These are phyloP conservation scores for Crucibulum laeve DNA, from an alignment of 768 basidiomycete genomes.

Conservation along the genomic window DNA sequence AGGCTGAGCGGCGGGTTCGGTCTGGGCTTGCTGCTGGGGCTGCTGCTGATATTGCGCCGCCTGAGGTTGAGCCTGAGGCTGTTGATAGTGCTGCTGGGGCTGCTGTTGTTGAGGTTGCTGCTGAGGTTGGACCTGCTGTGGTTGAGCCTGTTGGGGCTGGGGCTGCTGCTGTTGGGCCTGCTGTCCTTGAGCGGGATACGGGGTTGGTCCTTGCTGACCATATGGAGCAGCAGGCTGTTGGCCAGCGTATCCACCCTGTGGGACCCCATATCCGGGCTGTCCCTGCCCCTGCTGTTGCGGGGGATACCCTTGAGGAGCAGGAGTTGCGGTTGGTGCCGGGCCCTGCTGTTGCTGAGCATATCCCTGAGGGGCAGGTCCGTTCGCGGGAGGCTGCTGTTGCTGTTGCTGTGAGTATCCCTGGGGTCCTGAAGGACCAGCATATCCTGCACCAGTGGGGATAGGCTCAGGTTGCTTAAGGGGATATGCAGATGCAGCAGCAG, in stretches of 20 bases:
- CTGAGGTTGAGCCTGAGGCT: constrained; percentile 13
- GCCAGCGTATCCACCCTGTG: constrained; percentile 23
- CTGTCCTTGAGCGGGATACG: constrained; percentile 28
- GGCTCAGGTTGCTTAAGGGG: background rate
- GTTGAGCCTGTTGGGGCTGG: constrained; percentile 3
- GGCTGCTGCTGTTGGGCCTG: constrained; percentile 12
- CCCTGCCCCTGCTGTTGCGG: constrained; percentile 17
- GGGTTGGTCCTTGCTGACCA: constrained; percentile 33
- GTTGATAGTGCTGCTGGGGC: constrained; percentile 10
- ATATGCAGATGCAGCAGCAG: constrained; percentile 8
- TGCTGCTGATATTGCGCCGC: constrained; percentile 13
- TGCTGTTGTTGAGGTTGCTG: constrained; percentile 3
- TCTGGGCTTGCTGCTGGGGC: constrained; percentile 14
- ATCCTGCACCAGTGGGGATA: background rate
- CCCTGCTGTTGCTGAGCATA: constrained; percentile 12
- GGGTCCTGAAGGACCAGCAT: constrained; percentile 22
- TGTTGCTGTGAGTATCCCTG: constrained; percentile 15
- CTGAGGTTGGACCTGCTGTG: constrained; percentile 2
- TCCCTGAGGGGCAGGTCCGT: too few relatives aligned
- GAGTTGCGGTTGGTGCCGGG: constrained; percentile 4
- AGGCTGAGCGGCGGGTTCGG: constrained; percentile 20
- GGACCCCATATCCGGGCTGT: constrained; percentile 16
- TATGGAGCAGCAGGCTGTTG: constrained; percentile 30
- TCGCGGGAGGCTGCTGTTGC: constrained; percentile 8
- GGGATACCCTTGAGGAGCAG: constrained; percentile 1